Conservation (phyloP, 305 asterid species). For the Rubia balearica region DNA sequence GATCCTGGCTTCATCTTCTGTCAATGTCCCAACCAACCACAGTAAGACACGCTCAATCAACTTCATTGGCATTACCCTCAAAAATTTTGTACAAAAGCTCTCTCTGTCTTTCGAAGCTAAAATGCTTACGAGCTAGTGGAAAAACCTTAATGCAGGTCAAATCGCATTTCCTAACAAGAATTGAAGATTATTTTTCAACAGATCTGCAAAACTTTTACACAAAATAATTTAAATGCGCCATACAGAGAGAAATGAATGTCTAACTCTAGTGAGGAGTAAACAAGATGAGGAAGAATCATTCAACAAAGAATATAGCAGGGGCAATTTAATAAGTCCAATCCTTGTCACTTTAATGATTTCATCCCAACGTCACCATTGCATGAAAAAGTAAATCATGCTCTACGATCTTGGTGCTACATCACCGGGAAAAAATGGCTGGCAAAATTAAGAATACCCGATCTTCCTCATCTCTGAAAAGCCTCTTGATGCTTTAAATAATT, state of each 20-base stretch:
- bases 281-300: background rate
- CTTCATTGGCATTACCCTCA: slow-evolving; percentile 40
- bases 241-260: background rate
- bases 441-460: slow-evolving; percentile 25
- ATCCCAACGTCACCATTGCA: background rate
- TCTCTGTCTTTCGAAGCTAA: background rate
- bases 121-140: slow-evolving; percentile 40
- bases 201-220: background rate
- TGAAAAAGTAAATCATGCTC: background rate
- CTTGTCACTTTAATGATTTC: background rate
- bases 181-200: background rate
- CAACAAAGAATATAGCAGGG: background rate
- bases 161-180: slow-evolving; percentile 3
- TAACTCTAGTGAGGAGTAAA: background rate
- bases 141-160: slow-evolving; percentile 31
- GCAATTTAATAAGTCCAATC: background rate
- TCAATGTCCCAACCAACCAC: slow-evolving; percentile 34
- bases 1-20: slow-evolving; percentile 36
- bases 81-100: too few relatives aligned
- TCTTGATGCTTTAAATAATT: slow-evolving; percentile 36
- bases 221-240: background rate
- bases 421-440: background rate
- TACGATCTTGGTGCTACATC: background rate
- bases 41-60: slow-evolving; percentile 45
- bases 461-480: slow-evolving; percentile 39